Base-by-base conservation (phyloP, 352 stramenopile species). In the Bremia lactucae region DNA sequence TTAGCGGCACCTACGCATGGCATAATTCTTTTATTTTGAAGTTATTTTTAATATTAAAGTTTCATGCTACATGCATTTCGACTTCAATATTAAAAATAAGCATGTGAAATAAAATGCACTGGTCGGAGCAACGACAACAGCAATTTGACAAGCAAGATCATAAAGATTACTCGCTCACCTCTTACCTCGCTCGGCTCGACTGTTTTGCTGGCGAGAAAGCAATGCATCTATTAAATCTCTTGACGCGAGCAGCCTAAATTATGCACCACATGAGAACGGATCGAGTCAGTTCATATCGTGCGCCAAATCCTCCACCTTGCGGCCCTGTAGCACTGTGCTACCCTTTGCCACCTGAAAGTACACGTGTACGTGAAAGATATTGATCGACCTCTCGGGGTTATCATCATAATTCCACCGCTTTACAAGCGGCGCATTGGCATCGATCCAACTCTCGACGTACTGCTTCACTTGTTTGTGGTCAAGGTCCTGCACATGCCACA, bases 321-420 rank as follows among this genome's bases (percentile, higher is more conserved):
- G 69, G 22, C 44, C 64, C 22, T 80, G 68, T 6, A 89, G 52
- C 25, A 91, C 79, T 6, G 65, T 68, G 16, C 59, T 45, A 33
- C 53, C 58, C 8, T 69, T 55, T 6, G 52, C 46, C 31, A 89
- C 77, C 65, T 90, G 80, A 31, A 92, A 68, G 59, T 90, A 92
- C 52, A 92, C 80, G 62, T 92, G 80, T n/a, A 92, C 80, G 51
- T 92, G 80, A 62, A 90, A 92, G 50, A 92, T 90, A 49, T 88
- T 68, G 72, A 92, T 92, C 3, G 80, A 92, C 19, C 80, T 75
- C 51, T 92, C 77, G 35, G 77, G 72, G 42, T 92, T 92, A 60
- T 92, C 80, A 57, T 92, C 80, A 56, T 92, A 92, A 61, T 92
- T 92, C 80, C 80, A 92, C 15, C 57, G 49, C 28, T 67, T 42